Percentiles rank a stretch among this genome's conserved stretches.
Evolutionary conservation across 164 flowering plant genomes (phyloP).

Genomic region (Magnolia changhungtana): DNA sequence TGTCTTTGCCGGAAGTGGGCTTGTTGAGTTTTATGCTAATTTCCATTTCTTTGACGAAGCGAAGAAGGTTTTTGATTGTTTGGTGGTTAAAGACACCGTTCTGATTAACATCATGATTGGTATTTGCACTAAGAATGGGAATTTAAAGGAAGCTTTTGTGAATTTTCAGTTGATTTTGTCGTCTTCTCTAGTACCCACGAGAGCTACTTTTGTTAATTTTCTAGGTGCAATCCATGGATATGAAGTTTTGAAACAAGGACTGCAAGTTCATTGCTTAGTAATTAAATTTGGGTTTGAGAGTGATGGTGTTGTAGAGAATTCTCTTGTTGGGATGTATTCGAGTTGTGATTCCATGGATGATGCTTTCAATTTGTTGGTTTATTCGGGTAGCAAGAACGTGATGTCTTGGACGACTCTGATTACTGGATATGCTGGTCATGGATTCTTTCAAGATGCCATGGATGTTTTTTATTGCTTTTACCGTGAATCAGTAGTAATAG

Average conservation of each 20-base stretch:
- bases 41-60: constrained; percentile 9
- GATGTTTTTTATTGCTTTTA: constrained; percentile 10
- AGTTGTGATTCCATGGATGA: constrained; percentile 5
- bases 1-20: constrained; percentile 15
- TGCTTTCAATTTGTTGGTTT: constrained; percentile 11
- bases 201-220: constrained; percentile 17
- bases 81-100: constrained; percentile 16
- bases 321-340: constrained; percentile 22
- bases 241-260: background rate
- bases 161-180: constrained; percentile 12
- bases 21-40: constrained; percentile 14
- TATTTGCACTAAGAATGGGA: background rate
- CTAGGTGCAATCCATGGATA: constrained; percentile 3
- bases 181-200: constrained; percentile 10
- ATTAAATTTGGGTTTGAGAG: constrained; percentile 16
- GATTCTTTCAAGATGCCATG: constrained; percentile 15
- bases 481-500: background rate
- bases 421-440: constrained; percentile 9
- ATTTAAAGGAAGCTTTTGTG: constrained; percentile 12
- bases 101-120: constrained; percentile 18
- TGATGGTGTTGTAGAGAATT: constrained; percentile 17
- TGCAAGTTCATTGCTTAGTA: constrained; percentile 12
- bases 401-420: constrained; percentile 20
- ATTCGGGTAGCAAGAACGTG: constrained; percentile 7
- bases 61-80: constrained; percentile 14